A percentile compares a stretch with the other conserved stretches of the same genome.
phyloP scores from a whole-genome alignment of 345 rosid species.

The Ceriops zippeliana region DNA sequence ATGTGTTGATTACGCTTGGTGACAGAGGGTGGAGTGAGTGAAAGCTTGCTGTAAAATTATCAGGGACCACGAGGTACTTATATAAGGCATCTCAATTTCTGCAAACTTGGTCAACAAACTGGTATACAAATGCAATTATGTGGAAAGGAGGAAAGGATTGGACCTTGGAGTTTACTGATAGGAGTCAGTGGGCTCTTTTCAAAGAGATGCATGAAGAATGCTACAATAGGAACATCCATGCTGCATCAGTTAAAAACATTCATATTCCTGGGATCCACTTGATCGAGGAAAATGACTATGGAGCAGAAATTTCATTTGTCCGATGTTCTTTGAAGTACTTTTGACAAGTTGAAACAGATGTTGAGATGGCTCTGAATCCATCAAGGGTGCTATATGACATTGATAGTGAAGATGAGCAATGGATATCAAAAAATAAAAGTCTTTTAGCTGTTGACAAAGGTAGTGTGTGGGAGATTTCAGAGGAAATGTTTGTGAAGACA shows the following conservation, averaged over 20 bases:
- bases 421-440: conserved; percentile 40
- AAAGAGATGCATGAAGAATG: conserved; percentile 99
- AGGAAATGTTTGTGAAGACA: conserved; percentile 69
- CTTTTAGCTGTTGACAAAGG: conserved; percentile 39
- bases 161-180: conserved; percentile 87
- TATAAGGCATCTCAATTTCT: conserved; percentile 88
- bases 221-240: conserved; percentile 68
- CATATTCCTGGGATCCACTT: conserved; percentile 90
- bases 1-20: conserved; percentile 60
- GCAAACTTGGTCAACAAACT: conserved; percentile 91
- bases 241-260: conserved; percentile 76
- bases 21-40: conserved; percentile 98
- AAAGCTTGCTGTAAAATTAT: conserved; percentile 78
- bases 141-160: conserved; percentile 98
- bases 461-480: conserved; percentile 40
- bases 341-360: conserved; percentile 80
- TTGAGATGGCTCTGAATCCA: conserved; percentile 89
- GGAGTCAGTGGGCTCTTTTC: conserved; percentile 89
- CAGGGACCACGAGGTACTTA: conserved; percentile 60
- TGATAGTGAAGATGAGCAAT: conserved; percentile 94
- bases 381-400: conserved; percentile 77
- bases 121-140: conserved; percentile 97
- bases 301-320: conserved; percentile 42
- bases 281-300: conserved; percentile 59
- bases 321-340: conserved; percentile 55